Base-by-base conservation (phyloP, 2,329 filamentous ascomycete species). In the Exophiala phaeomuriformis region DNA sequence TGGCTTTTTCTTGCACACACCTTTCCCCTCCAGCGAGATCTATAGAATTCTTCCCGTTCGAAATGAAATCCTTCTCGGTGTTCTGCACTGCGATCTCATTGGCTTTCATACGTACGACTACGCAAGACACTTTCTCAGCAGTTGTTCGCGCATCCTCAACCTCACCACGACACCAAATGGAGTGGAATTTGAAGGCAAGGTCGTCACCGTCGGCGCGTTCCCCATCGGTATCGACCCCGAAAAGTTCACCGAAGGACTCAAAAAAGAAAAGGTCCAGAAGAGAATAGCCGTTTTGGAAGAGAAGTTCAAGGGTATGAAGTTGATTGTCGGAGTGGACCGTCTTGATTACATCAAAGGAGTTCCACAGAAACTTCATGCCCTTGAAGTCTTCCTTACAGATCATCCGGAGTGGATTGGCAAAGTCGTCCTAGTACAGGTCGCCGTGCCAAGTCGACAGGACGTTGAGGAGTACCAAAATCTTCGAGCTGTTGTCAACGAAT, bases 61-160 rank as follows among this genome's bases (percentile, higher is more conserved):
- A 59, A 90, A 95, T 68, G 85, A 89, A 65, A 83, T 97, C 47
- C 79, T 98, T 42, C 79, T 86, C 46, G 90, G 93, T 52, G 83
- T 97, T 37, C 78, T 98, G 33, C 86, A 95, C 68, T 95, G 91
- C 74, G 93, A 97, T 68, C 76, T 98, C 55, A 89, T 97, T 66
- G 93, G 93, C 32, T 97, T 98, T 76, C 93, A 98, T 72, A 98
- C 93, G 30, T 97, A 96, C 74, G 91, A 97, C 73, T 98, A 98
- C 67, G 91, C 90, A n/a, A 82, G 93, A 49, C 93, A 98, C 72
- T 98, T 97, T 74, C 74, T 98, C 62, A 95, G 90, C 73, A 91
- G 88, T 67, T 97, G 93, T 73, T 91, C 90, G n/a, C 85, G 91
- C 61, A 93, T 97, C 62, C 77, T 96, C 77, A 72, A 72, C 49